Evolutionary conservation across 768 basidiomycete species (phyloP), one percentile per base, ranked within the genome.

Genomic region (Rhizopogon rudus): DNA sequence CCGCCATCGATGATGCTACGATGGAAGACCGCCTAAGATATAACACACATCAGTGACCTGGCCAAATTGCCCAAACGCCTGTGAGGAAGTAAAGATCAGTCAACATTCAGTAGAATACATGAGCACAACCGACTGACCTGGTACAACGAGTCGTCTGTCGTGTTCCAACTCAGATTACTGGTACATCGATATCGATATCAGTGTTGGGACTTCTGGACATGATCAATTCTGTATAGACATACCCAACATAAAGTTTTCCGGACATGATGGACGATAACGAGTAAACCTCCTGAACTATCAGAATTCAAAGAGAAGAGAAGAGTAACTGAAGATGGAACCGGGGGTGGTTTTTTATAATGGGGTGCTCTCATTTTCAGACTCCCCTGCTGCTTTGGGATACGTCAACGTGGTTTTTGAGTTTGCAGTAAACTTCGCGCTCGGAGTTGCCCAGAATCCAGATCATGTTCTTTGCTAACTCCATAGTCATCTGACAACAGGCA

Each of bases 31-130:
- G 53, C 63, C 64, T n/a, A 53, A 61, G 60, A 61, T 57, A 60
- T 61, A 59, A 75, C 81, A 68, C 69, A 82, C 81, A 76, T 82
- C 81, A 56, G 69, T 49, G 61, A 82, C 73, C 39, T 69, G 51
- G 56, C 81, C 81, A 64, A 61, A 77, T 13, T 66, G 45, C 43
- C 63, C 58, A 72, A 82, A 82, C 6, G 73, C 73, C 75, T 79
- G 29, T 12, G 20, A 50, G n/a, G 10, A 22, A 1, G 37, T 40
- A 6, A 22, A 1, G 37, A 42, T 52, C 51, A 60, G 60, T 40
- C 29, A 22, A 40, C 10, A 41, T 8, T 0, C 22, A 29, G 10
- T 39, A 3, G 29, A 52, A 29, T 49, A 37, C 14, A 22, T 20
- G 40, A 5, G 10, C 17, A 37, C 16, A 35, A 59, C 28, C 25